Evolutionary conservation across 208 protist species (phyloP), one percentile per base, ranked within the genome.

Genomic region (Trypanosomatidae sp.): DNA sequence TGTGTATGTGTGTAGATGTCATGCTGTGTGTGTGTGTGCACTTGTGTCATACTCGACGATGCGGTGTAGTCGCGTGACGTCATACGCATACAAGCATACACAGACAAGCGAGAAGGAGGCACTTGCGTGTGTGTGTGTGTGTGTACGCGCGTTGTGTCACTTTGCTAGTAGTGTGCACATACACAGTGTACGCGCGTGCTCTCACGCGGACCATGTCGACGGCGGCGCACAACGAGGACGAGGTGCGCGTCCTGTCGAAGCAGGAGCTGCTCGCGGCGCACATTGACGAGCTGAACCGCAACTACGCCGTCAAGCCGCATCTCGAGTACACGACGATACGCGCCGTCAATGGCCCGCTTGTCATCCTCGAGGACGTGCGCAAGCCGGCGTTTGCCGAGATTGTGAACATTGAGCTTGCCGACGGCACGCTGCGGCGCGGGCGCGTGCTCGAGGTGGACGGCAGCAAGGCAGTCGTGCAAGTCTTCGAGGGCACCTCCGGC

Each of bases 401-500:
- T 67, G 98, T 99, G n/a, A 97, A 96, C 43, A 74, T 99, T 32
- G 96, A 96, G 40, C 86, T 99, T 15, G 71, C 83, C 20, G 95
- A 99, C 62, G 97, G 97, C 25, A 91, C 71, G 20, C 33, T 70
- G 33, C 89, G 97, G 47, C 77, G 83, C 25, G 98, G 97, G 23
- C 92, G 99, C 73, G 96, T 99, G 35, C 82, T 99, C 6, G 98
- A 99, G 82, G 89, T 99, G 20, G 56, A 83, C 30, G 98, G 97
- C 50, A 88, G 90, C 24, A 98, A 96, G 69, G 98, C 98, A 20
- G 97, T 99, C 45, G 98, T 99, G 44, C 98, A 99, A 83, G 96
- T 99, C 20, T 99, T 99, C 60, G 98, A 99, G 78, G 97, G 97
- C 32, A 99, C 98, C n/a, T 96, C 96, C 15, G 97, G 97, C 62